Evolutionary conservation across 2,329 filamentous ascomycete species (phyloP).

Genomic region (Diaporthe sp.): DNA sequence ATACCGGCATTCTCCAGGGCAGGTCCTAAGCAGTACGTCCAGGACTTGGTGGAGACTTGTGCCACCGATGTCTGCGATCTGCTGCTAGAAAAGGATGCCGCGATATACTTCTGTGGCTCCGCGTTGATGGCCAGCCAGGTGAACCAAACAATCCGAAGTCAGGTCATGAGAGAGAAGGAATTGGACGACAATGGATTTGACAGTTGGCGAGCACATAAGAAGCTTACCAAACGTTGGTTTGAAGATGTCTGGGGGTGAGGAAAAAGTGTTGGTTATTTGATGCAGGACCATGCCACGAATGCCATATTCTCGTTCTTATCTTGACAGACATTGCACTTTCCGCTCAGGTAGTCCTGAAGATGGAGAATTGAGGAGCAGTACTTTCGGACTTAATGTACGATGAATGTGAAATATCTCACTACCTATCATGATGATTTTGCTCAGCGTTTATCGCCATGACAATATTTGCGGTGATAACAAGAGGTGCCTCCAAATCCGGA

Average conservation of each 20-base stretch:
- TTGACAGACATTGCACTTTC: too few relatives aligned
- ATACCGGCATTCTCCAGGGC: not conserved
- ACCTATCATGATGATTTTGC: too few relatives aligned
- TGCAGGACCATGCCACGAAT: too few relatives aligned
- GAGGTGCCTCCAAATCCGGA: too few relatives aligned
- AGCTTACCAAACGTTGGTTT: not conserved
- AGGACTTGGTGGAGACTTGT: not conserved
- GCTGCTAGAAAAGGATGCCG: not conserved
- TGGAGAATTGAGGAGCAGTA: too few relatives aligned
- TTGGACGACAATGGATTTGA: not conserved
- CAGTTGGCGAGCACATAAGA: not conserved
- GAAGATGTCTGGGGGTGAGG: not conserved
- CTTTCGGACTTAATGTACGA: too few relatives aligned
- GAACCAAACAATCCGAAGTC: not conserved
- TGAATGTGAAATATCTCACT: too few relatives aligned
- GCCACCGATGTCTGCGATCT: not conserved
- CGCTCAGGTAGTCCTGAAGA: too few relatives aligned
- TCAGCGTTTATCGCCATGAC: too few relatives aligned
- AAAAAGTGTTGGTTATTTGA: too few relatives aligned
- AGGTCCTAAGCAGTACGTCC: not conserved
- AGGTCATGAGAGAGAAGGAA: not conserved
- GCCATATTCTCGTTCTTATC: too few relatives aligned
- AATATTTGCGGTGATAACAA: too few relatives aligned
- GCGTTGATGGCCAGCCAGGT: not conserved
- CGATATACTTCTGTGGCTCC: not conserved